Percentiles rank a stretch among this genome's conserved stretches.
phyloP scores from a whole-genome alignment of 371 early-diverging fungal genomes.

The Mucor velutinosus region DNA sequence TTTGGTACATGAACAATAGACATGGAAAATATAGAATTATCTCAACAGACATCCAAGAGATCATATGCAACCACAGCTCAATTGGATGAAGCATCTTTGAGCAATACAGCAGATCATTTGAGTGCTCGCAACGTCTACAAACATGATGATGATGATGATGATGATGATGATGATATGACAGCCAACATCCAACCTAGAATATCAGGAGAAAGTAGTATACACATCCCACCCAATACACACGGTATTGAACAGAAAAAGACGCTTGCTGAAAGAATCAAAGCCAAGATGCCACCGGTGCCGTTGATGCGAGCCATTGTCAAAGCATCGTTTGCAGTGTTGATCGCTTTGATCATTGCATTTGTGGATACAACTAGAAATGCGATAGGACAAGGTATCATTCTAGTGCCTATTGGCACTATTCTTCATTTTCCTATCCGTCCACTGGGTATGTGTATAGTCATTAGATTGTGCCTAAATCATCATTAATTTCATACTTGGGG shows the following conservation, averaged over 20 bases:
- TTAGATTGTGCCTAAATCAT: no score
- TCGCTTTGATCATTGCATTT: constrained; percentile 17
- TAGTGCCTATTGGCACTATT: constrained; percentile 24
- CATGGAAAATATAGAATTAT: constrained; percentile 14
- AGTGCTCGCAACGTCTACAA: background rate
- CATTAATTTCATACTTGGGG: background rate
- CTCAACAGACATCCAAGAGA: background rate
- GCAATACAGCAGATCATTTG: background rate
- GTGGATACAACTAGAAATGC: constrained; percentile 15
- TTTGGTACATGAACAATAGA: background rate
- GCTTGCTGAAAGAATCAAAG: background rate
- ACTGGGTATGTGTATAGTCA: constrained; percentile 16
- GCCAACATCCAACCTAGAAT: background rate
- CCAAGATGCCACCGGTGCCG: constrained; percentile 18
- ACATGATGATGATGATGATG: background rate
- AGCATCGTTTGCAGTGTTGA: constrained; percentile 19
- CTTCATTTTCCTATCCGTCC: constrained; percentile 25
- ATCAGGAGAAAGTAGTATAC: background rate
- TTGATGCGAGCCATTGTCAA: constrained; percentile 17
- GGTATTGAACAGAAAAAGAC: background rate
- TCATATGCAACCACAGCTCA: background rate
- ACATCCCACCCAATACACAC: background rate
- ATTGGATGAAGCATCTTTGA: background rate
- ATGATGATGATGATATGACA: constrained; percentile 3
- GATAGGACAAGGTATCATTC: constrained; percentile 16